Evolutionary conservation across 768 basidiomycete genomes (phyloP), one percentile per base, ranked within the genome.

Genomic region (Calocera viscosa): DNA sequence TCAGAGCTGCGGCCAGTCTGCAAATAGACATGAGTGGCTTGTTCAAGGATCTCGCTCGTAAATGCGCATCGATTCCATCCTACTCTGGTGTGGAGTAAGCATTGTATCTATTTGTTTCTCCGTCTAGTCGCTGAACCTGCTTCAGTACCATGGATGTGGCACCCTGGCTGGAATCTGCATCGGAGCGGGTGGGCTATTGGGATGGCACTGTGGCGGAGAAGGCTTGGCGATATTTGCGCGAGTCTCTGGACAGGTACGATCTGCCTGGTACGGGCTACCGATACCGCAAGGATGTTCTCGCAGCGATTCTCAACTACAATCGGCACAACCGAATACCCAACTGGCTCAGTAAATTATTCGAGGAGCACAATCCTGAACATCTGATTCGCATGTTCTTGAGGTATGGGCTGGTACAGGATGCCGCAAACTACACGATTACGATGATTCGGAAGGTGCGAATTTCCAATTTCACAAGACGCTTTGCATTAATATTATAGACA

Each of bases 151-250:
- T 65, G 32, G 64, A 53, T 17, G 68, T 53, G 43, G 41, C 53
- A 1, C 66, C 68, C 69, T 97, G 94, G 94, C 80, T 97, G 35
- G 53, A 60, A 60, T 7, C 16, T 11, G 79, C 90, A 39, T 86
- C 86, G 22, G 90, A 92, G 72, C 84, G 86, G 68, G 82, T 90
- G 11, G 82, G 86, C 1, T 87, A 89, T 0, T 95, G 95, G 88
- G 82, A 88, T 22, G 94, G 94, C 2, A 83, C 88, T 5, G 79
- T 86, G 19, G 82, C 86, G 38, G 87, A 90, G 70, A 83, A 89
- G 69, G 92, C 87, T 2, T 94, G 94, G 90, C 83, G 89, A 72
- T 93, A 93, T 75, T 82, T 99, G 49, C 88, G 91, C 69, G 81
- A 86, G 70, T 83, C 87, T 22, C 79, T 97, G 68, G 84, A 87